phyloP scores from a whole-genome alignment of 257 asterid genomes.

The Verbena officinalis region DNA sequence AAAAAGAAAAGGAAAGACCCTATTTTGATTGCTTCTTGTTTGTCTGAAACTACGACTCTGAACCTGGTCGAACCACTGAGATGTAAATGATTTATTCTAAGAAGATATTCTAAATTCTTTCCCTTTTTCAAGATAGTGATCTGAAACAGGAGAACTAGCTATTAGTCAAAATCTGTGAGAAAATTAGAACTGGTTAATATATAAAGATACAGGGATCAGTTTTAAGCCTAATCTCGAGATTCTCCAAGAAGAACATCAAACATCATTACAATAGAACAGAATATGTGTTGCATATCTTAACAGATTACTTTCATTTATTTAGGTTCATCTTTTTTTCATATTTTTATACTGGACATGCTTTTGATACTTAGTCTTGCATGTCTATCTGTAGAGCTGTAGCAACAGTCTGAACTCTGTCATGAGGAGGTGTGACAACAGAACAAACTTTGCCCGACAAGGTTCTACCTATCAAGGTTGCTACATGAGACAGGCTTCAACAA shows the following conservation, averaged over 20 bases:
- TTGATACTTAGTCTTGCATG: neutral
- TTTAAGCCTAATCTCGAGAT: no score
- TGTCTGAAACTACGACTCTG: neutral
- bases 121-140: no score
- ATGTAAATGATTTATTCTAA: no score
- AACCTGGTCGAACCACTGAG: no score
- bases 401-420: conserved; percentile 50
- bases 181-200: neutral
- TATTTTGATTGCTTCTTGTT: conserved; percentile 8
- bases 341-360: neutral
- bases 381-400: conserved; percentile 48
- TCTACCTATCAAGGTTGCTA: conserved; percentile 59
- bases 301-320: no score
- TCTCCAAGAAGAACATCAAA: neutral
- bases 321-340: neutral
- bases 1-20: no score
- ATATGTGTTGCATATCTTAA: neutral
- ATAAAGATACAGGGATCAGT: no score
- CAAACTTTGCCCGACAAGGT: conserved; percentile 73
- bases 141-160: neutral
- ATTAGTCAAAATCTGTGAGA: neutral
- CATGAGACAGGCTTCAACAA: conserved; percentile 65
- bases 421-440: conserved; percentile 67
- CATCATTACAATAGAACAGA: conserved; percentile 7
- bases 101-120: no score